A percentile compares a stretch with the other conserved stretches of the same genome.
These are phyloP conservation scores for Boletus tomentosulus DNA, from an alignment of 768 basidiomycete genomes.

Conservation along the genomic window DNA sequence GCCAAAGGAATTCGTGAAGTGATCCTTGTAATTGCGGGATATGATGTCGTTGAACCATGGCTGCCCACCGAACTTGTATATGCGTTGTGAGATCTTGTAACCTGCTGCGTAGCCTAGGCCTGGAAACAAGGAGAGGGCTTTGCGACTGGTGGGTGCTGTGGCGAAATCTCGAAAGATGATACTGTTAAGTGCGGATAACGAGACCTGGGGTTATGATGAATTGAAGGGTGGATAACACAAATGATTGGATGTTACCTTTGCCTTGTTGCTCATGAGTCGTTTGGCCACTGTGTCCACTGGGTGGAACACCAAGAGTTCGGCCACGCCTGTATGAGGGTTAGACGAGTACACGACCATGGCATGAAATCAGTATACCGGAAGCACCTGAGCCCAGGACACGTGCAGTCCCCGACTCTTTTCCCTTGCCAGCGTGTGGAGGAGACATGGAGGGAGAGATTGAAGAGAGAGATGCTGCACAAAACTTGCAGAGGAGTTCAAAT, in stretches of 20 bases:
- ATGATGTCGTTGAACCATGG: conserved; percentile 96
- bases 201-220: conserved; percentile 43
- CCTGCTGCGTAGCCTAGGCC: conserved; percentile 98
- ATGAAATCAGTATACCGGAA: conserved; percentile 52
- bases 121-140: conserved; percentile 92
- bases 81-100: conserved; percentile 91
- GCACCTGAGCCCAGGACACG: conserved; percentile 89
- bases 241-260: conserved; percentile 45
- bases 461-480: neutral
- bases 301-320: conserved; percentile 93
- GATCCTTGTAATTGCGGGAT: conserved; percentile 71
- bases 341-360: neutral
- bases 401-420: conserved; percentile 85
- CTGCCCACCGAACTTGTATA: conserved; percentile 98
- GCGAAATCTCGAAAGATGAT: conserved; percentile 90
- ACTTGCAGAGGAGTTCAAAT: conserved; percentile 15
- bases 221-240: neutral
- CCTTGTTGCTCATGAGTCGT: conserved; percentile 96
- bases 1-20: conserved; percentile 82
- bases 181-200: conserved; percentile 55
- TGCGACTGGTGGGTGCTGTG: conserved; percentile 55
- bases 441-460: conserved; percentile 50
- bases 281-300: conserved; percentile 98
- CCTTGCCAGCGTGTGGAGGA: conserved; percentile 41
- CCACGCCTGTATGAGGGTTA: conserved; percentile 58